Percentiles rank a stretch among this genome's conserved stretches.
These are phyloP conservation scores for Lachancea kluyveri DNA, from an alignment of 805 yeast genomes.

Conservation along the genomic window DNA sequence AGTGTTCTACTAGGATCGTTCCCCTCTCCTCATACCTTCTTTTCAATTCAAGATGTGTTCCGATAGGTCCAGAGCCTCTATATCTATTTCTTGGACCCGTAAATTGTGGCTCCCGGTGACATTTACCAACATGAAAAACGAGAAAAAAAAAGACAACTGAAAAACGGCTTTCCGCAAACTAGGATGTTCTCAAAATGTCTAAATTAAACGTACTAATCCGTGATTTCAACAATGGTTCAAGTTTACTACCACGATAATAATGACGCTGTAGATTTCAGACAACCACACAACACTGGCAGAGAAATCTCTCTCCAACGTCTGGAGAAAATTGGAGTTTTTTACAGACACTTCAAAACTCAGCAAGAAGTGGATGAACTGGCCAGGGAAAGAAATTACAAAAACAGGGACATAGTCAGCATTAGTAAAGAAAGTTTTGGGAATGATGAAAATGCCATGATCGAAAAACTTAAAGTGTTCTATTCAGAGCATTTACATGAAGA, in stretches of 20 bases:
- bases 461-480: constrained; percentile 65
- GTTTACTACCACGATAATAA: constrained; percentile 63
- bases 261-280: constrained; percentile 52
- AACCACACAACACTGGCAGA: constrained; percentile 66
- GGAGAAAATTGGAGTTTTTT: constrained; percentile 59
- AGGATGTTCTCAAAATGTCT: no score
- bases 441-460: constrained; percentile 49
- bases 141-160: no score
- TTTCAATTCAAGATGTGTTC: neutral
- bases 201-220: no score
- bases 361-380: constrained; percentile 64
- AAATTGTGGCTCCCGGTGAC: no score
- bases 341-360: constrained; percentile 43
- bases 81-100: no score
- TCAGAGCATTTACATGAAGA: constrained; percentile 92
- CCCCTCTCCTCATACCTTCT: neutral
- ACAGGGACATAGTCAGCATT: constrained; percentile 66
- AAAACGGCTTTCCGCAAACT: no score
- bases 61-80: neutral
- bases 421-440: constrained; percentile 57
- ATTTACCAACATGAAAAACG: no score
- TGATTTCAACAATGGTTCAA: constrained; percentile 36
- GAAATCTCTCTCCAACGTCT: constrained; percentile 46
- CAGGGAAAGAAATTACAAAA: constrained; percentile 62
- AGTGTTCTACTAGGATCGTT: neutral